Conservation (phyloP, 2,329 filamentous ascomycete species). For the Thielaviopsis euricoi region DNA sequence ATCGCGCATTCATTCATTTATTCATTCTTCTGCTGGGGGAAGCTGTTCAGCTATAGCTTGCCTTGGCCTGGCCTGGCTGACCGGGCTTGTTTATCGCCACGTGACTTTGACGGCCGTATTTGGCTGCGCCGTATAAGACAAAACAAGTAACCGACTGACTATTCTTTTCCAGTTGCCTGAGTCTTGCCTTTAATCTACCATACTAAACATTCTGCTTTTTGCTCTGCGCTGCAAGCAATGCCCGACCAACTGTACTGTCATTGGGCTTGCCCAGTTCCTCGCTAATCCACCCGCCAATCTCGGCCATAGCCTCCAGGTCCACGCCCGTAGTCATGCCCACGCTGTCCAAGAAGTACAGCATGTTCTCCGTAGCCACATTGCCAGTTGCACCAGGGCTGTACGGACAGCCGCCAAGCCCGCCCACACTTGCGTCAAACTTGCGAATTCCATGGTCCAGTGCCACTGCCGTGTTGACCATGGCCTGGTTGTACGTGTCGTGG, state of each 20-base stretch:
- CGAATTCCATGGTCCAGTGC: conserved; percentile 62
- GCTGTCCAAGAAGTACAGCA: conserved; percentile 63
- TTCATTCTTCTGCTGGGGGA: no score
- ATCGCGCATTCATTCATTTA: not conserved
- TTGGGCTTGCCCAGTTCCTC: conserved; percentile 44
- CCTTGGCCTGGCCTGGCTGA: no score
- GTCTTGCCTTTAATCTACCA: not conserved
- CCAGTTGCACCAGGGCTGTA: conserved; percentile 76
- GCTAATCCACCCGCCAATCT: conserved; percentile 59
- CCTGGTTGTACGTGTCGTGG: conserved; percentile 78
- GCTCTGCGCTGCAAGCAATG: conserved; percentile 35
- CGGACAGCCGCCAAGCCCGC: conserved; percentile 68
- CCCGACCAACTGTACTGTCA: conserved; percentile 51
- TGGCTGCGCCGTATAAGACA: not conserved
- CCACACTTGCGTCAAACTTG: conserved; percentile 66
- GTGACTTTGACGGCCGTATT: not conserved
- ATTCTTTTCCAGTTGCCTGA: not conserved
- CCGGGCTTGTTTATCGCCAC: not conserved
- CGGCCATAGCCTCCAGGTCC: conserved; percentile 46
- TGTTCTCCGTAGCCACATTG: conserved; percentile 71
- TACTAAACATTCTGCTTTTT: not conserved
- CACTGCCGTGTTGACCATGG: conserved; percentile 65
- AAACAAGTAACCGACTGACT: no score
- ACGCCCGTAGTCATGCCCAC: conserved; percentile 61
- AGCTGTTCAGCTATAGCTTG: not conserved